Evolutionary conservation across 2,329 filamentous ascomycete genomes (phyloP).

Genomic region (Fusarium dimerum): DNA sequence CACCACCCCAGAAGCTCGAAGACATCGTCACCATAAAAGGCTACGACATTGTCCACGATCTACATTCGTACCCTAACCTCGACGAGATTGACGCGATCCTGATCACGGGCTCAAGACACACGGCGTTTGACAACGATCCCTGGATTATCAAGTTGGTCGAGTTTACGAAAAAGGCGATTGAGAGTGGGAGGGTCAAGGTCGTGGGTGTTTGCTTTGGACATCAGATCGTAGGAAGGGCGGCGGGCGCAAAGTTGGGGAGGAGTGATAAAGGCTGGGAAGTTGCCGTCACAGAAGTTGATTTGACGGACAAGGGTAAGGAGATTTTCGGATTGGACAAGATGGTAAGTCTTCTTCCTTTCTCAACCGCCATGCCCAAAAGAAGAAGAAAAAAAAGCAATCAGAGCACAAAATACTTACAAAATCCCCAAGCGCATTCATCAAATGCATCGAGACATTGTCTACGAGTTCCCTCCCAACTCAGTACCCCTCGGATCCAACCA

Average conservation of each 20-base stretch:
- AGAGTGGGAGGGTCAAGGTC: conserved; percentile 60
- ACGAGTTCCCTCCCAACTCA: conserved; percentile 40
- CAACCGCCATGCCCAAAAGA: conserved; percentile 60
- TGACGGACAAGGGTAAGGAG: conserved; percentile 42
- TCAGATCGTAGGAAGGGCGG: conserved; percentile 47
- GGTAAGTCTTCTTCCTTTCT: conserved; percentile 46
- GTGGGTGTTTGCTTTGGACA: conserved; percentile 52
- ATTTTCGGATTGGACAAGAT: conserved; percentile 41
- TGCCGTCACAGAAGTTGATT: conserved; percentile 41
- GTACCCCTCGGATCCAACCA: conserved; percentile 43
- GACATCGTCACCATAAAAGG: conserved; percentile 58
- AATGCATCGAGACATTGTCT: conserved; percentile 50
- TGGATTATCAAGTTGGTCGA: conserved; percentile 47
- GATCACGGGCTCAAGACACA: conserved; percentile 71
- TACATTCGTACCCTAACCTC: conserved; percentile 69
- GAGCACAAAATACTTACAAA: conserved; percentile 2
- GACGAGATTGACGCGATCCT: conserved; percentile 79
- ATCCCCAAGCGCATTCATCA: conserved; percentile 43
- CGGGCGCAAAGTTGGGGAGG: conserved; percentile 39
- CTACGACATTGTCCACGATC: conserved; percentile 70
- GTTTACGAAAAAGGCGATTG: conserved; percentile 37
- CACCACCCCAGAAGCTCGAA: conserved; percentile 41
- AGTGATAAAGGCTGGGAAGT: conserved; percentile 47
- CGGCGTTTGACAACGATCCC: conserved; percentile 43
- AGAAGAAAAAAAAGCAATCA: too few relatives aligned